Base-by-base conservation (phyloP, 768 basidiomycete species). In the Mycena rosella region DNA sequence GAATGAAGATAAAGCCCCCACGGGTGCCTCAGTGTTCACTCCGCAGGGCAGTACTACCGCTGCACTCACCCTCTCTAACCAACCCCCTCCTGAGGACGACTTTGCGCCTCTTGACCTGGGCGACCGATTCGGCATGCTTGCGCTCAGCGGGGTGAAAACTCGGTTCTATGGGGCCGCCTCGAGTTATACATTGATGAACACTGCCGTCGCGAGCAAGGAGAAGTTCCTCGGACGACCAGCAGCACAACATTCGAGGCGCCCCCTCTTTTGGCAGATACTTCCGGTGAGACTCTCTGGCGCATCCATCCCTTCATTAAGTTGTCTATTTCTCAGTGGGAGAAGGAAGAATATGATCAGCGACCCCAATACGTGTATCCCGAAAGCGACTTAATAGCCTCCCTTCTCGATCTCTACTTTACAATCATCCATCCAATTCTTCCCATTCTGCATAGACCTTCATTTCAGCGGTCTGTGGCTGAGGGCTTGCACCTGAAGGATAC, bases 361-460 rank as follows among this genome's bases (percentile, higher is more conserved):
- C 49, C 54, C 3, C 51, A 75, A 40, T 75, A 72, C 51, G 63
- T 69, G 24, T 83, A 78, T 64, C 82, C 82, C 0, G 72, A 72
- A 0, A 58, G 62, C 6, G 80, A 81, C 69, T 78, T 89, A 11
- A 76, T 82, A 13, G 60, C 70, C 2, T 60, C 56, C 13, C 81
- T 91, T 34, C 77, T 89, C 69, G 82, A 85, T 29, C 78, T 83
- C 22, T 89, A 81, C 72, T 89, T 89, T 69, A 56, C 67, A 9
- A 64, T 80, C 40, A 72, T 82, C 65, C 85, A 88, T 68, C 54
- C 74, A 22, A 75, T 77, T 48, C 71, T 83, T 13, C 87, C 88
- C 1, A 72, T 89, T 14, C 74, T 90, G 4, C 71, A 72, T 27
- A 60, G 64, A 8, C 68, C 68, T 24, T 62, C 63, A n/a, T 72